Evolutionary conservation across 1,139 yeast genomes (phyloP).

Genomic region (Eremothecium sinecaudum): DNA sequence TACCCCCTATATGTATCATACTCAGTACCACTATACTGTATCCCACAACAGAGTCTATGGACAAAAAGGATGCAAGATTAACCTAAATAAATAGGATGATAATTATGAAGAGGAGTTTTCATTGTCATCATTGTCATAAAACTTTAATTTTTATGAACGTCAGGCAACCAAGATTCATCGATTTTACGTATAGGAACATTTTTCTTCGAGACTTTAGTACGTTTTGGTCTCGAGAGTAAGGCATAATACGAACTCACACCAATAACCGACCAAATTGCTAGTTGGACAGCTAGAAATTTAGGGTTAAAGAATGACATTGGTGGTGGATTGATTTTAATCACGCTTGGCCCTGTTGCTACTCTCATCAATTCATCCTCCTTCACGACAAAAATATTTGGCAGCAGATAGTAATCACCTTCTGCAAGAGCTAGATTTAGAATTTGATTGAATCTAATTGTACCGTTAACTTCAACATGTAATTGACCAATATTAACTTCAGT

Average conservation of each 20-base stretch:
- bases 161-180: constrained; percentile 55
- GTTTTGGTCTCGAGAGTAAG: constrained; percentile 35
- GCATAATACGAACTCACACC: constrained; percentile 40
- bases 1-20: too few species aligned
- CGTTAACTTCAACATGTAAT: constrained; percentile 42
- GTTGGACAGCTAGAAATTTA: constrained; percentile 54
- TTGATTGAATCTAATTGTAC: constrained; percentile 43
- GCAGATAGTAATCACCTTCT: constrained; percentile 50
- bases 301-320: constrained; percentile 66
- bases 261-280: constrained; percentile 43
- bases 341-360: constrained; percentile 50
- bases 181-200: constrained; percentile 27
- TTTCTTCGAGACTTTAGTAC: constrained; percentile 24
- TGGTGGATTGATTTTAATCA: constrained; percentile 52
- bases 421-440: constrained; percentile 45
- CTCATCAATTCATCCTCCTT: constrained; percentile 45
- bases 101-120: too few species aligned
- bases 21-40: too few species aligned
- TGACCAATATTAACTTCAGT: constrained; percentile 64
- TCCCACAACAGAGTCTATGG: too few species aligned
- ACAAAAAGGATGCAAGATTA: too few species aligned
- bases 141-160: constrained; percentile 33
- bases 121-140: too few species aligned
- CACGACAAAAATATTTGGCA: constrained; percentile 51
- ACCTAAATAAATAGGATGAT: too few species aligned